Conservation (phyloP, 257 asterid genomes). For the Solanum commersonii region DNA sequence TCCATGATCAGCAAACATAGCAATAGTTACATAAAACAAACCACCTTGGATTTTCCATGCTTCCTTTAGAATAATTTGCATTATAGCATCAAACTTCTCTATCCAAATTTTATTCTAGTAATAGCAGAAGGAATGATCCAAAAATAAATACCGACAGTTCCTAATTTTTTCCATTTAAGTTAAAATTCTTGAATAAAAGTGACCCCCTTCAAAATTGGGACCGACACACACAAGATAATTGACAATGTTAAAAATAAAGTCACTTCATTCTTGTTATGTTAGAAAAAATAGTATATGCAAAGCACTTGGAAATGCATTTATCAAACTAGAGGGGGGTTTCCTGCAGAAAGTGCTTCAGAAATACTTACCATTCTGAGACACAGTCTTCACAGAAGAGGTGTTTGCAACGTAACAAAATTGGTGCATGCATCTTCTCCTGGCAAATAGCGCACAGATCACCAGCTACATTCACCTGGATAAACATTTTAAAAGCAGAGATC, state of each 20-base stretch:
- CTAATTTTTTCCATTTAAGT: neutral
- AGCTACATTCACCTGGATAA: slow-evolving; percentile 44
- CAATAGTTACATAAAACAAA: neutral
- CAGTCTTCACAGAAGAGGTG: slow-evolving; percentile 77
- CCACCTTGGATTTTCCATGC: neutral
- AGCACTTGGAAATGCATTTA: neutral
- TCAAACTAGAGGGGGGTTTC: neutral
- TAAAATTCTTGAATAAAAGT: neutral
- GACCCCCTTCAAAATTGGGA: neutral
- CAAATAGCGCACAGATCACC: slow-evolving; percentile 69
- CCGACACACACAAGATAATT: neutral
- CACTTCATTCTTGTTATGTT: neutral
- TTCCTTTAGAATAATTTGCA: neutral
- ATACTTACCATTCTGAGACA: slow-evolving; percentile 56
- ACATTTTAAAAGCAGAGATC: neutral
- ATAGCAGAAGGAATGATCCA: neutral
- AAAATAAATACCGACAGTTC: neutral
- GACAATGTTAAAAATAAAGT: neutral
- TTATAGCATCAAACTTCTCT: neutral
- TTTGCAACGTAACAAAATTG: slow-evolving; percentile 52
- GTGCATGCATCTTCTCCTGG: slow-evolving; percentile 69
- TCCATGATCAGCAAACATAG: neutral
- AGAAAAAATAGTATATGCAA: neutral
- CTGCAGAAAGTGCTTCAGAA: neutral
- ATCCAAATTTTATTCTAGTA: neutral